phyloP scores from a whole-genome alignment of 768 basidiomycete genomes.

The Fomitopsis serialis region DNA sequence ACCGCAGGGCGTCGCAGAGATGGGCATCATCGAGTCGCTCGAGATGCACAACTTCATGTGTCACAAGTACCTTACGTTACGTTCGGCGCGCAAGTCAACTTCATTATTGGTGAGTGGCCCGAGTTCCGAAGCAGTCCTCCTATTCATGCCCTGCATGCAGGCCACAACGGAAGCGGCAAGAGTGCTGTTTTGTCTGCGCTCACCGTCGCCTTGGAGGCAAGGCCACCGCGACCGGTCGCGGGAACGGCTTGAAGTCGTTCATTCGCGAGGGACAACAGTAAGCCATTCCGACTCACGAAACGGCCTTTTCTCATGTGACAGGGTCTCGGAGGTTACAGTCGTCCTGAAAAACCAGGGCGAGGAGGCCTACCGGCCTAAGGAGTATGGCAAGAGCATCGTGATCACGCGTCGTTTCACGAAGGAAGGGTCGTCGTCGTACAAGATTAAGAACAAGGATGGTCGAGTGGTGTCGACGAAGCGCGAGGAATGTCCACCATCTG shows the following conservation, averaged over 20 bases:
- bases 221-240: constrained; percentile 86
- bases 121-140: not conserved
- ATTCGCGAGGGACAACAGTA: constrained; percentile 81
- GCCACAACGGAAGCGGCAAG: constrained; percentile 95
- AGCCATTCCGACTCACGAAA: constrained; percentile 17
- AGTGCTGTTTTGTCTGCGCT: constrained; percentile 92
- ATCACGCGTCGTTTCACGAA: constrained; percentile 79
- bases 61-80: constrained; percentile 78
- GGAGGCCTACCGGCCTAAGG: constrained; percentile 79
- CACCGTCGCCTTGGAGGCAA: constrained; percentile 94
- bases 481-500: constrained; percentile 85
- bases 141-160: constrained; percentile 30
- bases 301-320: constrained; percentile 22
- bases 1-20: constrained; percentile 76
- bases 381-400: constrained; percentile 83
- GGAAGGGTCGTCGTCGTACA: constrained; percentile 75
- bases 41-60: constrained; percentile 97
- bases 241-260: constrained; percentile 76
- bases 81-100: constrained; percentile 94
- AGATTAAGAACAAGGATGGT: constrained; percentile 68
- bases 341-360: constrained; percentile 85
- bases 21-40: constrained; percentile 82
- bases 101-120: constrained; percentile 72
- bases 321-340: constrained; percentile 72
- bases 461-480: constrained; percentile 68